phyloP scores from a whole-genome alignment of 768 basidiomycete genomes.

The Termitomyces sp. region DNA sequence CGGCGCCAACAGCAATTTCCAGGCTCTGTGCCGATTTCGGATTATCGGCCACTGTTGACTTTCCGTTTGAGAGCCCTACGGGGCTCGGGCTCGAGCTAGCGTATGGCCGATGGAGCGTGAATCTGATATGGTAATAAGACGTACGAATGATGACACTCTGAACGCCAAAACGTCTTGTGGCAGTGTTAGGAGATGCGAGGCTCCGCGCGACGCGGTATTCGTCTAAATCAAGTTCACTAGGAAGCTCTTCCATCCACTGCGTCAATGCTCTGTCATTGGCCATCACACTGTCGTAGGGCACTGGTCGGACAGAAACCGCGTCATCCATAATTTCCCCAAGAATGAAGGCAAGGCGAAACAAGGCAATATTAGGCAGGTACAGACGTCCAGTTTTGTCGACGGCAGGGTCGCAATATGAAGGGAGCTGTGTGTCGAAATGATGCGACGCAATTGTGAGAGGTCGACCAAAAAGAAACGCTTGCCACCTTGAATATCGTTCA shows the following conservation, averaged over 20 bases:
- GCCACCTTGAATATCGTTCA: conserved; percentile 52
- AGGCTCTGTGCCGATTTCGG: conserved; percentile 53
- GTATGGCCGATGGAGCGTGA: conserved; percentile 79
- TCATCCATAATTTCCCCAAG: conserved; percentile 85
- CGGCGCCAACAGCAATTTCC: conserved; percentile 70
- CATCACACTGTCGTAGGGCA: conserved; percentile 68
- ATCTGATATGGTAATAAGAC: conserved; percentile 78
- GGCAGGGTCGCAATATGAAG: conserved; percentile 59
- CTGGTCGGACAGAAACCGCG: conserved; percentile 75
- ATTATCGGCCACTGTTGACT: conserved; percentile 28
- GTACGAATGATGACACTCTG: conserved; percentile 79
- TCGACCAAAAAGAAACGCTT: conserved; percentile 83
- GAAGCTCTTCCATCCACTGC: conserved; percentile 76
- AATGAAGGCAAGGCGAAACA: conserved; percentile 73
- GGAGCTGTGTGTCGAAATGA: conserved; percentile 80
- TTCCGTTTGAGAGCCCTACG: conserved; percentile 15
- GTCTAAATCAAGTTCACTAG: conserved; percentile 69
- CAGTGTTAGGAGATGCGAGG: conserved; percentile 55
- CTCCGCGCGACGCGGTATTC: conserved; percentile 71
- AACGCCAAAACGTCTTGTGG: conserved; percentile 65
- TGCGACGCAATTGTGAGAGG: conserved; percentile 72
- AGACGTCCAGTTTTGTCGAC: conserved; percentile 61
- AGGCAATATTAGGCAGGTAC: conserved; percentile 69
- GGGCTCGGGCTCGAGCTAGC: conserved; percentile 35
- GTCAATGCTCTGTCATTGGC: conserved; percentile 67